Base-by-base conservation (phyloP, 331 rosid genomes). In the Prunus yedoensis region DNA sequence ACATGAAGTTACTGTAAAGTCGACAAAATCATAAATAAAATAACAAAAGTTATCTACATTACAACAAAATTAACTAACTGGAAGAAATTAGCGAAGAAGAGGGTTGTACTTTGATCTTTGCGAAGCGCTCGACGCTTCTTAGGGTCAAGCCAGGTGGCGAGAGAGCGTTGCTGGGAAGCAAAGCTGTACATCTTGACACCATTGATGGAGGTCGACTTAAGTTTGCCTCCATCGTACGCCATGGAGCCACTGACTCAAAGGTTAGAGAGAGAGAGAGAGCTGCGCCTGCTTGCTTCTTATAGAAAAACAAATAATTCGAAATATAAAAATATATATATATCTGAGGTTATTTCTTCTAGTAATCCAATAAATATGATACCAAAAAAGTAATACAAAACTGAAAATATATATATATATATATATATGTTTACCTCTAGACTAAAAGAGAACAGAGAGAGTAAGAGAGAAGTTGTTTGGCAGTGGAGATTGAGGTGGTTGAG, bases 121-220 rank as follows among this genome's bases (percentile, higher is more conserved):
- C 97, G 96, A 57, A 85, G 89, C 54, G 92, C 85, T 18, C 79
- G 83, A 50, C 77, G 83, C 80, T 94, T 90, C 88, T 91, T 91
- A n/a, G 87, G 78, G 71, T 86, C 64, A 38, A 86, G 76, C 98
- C 98, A 94, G 13, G 90, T 78, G 41, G 97, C 93, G 5, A 50
- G 77, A 16, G 97, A 91, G 18, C 93, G 97, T 70, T 90, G 96
- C 68, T 94, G 92, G 32, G 97, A 91, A 20, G 96, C 91, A 5
- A 88, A 63, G 4, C 88, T 87, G 68, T 94, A 91, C 81, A 89
- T 75, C 82, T 90, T 89, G 32, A 93, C 96, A 3, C 97, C 96
- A 51, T 89, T 90, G 49, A 90, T 85, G 16, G 85, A 86, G 45
- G 89, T 86, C 69, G 94, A 88, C 79, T 90, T 91, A 61, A 94